Evolutionary conservation across 2,329 filamentous ascomycete species (phyloP).

Genomic region (Hypoxylon sp.): DNA sequence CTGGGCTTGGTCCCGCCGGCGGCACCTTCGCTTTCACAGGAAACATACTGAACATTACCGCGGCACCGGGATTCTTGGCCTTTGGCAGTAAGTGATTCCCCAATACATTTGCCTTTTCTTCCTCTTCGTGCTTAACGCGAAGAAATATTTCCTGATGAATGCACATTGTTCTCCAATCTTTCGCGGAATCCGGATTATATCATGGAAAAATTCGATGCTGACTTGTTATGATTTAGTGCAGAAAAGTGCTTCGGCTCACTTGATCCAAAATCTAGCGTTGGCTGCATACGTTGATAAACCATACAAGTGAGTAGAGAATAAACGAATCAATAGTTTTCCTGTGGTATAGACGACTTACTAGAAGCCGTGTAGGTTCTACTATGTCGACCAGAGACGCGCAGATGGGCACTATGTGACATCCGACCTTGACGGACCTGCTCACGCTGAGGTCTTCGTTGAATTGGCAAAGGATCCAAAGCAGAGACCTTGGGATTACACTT

Average conservation of each 20-base stretch:
- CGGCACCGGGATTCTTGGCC: slow-evolving; percentile 29
- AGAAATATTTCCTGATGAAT: background rate
- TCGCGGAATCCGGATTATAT: background rate
- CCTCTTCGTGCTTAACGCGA: background rate
- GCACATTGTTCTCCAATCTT: background rate
- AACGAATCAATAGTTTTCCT: too few species aligned
- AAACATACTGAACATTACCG: slow-evolving; percentile 43
- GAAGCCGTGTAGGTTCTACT: slow-evolving; percentile 37
- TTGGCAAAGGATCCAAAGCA: slow-evolving; percentile 38
- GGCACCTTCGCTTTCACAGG: slow-evolving; percentile 48
- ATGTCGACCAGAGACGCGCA: slow-evolving; percentile 36
- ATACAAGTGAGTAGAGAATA: slow-evolving; percentile 45
- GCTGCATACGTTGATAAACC: slow-evolving; percentile 39
- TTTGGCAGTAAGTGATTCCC: slow-evolving; percentile 36
- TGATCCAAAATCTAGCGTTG: slow-evolving; percentile 42
- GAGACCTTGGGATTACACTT: slow-evolving; percentile 38
- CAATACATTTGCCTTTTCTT: background rate
- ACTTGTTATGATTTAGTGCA: slow-evolving; percentile 26
- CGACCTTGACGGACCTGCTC: slow-evolving; percentile 29
- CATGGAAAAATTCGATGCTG: background rate
- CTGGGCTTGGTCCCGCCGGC: slow-evolving; percentile 33
- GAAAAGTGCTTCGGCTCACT: slow-evolving; percentile 39
- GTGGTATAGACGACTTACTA: background rate
- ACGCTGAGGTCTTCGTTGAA: slow-evolving; percentile 32
- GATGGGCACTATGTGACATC: slow-evolving; percentile 26